Evolutionary conservation across 345 rosid species (phyloP).

Genomic region (Moricandia moricandioides): DNA sequence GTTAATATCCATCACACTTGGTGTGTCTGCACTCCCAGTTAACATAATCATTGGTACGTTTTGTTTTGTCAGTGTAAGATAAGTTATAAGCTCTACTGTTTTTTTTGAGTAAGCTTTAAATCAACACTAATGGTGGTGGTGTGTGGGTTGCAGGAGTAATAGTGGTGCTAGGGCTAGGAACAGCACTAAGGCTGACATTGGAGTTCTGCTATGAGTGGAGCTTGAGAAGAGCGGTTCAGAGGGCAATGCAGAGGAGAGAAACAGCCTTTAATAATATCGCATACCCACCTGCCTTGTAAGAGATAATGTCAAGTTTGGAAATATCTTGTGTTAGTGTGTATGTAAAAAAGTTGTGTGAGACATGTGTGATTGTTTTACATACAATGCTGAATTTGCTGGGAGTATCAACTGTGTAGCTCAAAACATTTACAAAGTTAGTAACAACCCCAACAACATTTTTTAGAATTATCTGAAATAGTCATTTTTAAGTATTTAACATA

Average conservation of each 20-base stretch:
- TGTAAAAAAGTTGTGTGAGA: conserved; percentile 14
- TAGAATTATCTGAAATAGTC: too few species aligned
- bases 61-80: neutral
- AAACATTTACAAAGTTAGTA: neutral
- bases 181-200: conserved; percentile 70
- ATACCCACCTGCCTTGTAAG: conserved; percentile 65
- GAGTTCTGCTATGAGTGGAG: conserved; percentile 90
- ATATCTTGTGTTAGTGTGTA: neutral
- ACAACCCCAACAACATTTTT: neutral
- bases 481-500: too few species aligned
- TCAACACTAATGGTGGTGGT: neutral
- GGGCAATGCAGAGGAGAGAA: conserved; percentile 69
- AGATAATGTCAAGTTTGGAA: conserved; percentile 1
- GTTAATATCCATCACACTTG: conserved; percentile 79
- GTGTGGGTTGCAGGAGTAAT: conserved; percentile 57
- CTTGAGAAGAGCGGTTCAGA: conserved; percentile 63
- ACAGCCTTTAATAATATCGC: conserved; percentile 45
- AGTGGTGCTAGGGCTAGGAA: conserved; percentile 90
- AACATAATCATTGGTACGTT: conserved; percentile 81
- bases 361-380: conserved; percentile 4
- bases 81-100: neutral
- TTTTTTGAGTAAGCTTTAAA: too few species aligned
- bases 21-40: conserved; percentile 82
- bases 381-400: neutral
- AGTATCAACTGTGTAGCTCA: neutral